These are phyloP conservation scores for Prinsepia uniflora DNA, from an alignment of 306 rosid species.

Conservation along the genomic window DNA sequence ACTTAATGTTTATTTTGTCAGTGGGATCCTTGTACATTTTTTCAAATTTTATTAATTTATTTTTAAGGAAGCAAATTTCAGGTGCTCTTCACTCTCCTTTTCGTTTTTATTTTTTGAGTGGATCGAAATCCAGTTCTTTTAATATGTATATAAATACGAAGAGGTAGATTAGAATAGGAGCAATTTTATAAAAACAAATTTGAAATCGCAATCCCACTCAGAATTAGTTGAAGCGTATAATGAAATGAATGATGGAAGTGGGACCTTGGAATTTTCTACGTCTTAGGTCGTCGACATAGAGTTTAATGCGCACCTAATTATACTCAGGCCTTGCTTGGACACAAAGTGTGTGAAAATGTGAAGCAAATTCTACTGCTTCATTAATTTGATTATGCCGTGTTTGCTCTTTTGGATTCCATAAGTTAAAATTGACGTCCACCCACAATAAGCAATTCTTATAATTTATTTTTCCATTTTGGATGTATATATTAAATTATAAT, in stretches of 20 bases:
- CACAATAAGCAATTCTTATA: too few species aligned
- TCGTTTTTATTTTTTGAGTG: background rate
- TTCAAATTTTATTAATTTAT: constrained; percentile 35
- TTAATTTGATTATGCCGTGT: too few species aligned
- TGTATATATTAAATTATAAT: too few species aligned
- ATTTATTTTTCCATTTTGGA: too few species aligned
- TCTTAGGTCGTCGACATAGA: background rate
- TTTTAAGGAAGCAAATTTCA: constrained; percentile 34
- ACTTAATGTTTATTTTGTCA: constrained; percentile 19
- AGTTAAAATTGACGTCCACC: too few species aligned
- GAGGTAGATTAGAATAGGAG: background rate
- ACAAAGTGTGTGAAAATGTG: background rate
- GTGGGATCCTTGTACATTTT: constrained; percentile 52
- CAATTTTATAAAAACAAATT: too few species aligned
- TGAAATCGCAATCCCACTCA: background rate
- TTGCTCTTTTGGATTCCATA: too few species aligned
- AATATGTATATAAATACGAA: background rate
- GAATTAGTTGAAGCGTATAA: background rate
- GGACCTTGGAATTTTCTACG: background rate
- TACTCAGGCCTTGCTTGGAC: background rate
- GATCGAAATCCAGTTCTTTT: background rate
- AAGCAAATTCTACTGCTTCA: too few species aligned
- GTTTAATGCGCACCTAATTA: constrained; percentile 3
- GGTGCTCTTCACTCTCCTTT: constrained; percentile 14
- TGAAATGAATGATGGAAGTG: constrained; percentile 3